A percentile compares a stretch with the other conserved stretches of the same genome.
Conservation (phyloP, 2,329 filamentous ascomycete genomes). For the Fusarium phyllophilum region DNA sequence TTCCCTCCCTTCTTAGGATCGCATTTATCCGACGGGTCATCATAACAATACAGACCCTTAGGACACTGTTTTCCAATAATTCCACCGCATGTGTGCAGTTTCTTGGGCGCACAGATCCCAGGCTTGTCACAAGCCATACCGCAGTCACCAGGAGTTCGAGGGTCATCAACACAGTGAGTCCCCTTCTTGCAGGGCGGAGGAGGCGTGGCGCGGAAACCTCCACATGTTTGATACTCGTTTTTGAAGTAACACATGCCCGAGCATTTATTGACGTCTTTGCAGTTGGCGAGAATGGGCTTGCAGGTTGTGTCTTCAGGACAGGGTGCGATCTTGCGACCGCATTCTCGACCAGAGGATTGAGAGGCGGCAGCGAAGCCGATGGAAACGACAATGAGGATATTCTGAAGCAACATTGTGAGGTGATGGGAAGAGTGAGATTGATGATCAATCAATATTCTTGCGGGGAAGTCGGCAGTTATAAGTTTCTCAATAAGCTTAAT, state of each 20-base stretch:
- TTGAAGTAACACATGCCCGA: conserved; percentile 44
- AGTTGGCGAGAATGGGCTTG: conserved; percentile 34
- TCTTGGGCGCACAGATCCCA: conserved; percentile 48
- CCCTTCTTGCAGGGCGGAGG: conserved; percentile 38
- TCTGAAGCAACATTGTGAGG: conserved; percentile 38
- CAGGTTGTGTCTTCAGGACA: conserved; percentile 44
- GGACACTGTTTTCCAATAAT: conserved; percentile 44
- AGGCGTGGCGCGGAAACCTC: conserved; percentile 44
- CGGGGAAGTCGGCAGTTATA: conserved; percentile 1
- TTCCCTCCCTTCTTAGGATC: conserved; percentile 43
- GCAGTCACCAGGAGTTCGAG: conserved; percentile 43
- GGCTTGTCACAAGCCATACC: conserved; percentile 50
- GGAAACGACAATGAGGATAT: conserved; percentile 29
- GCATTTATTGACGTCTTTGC: conserved; percentile 45
- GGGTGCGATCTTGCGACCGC: conserved; percentile 46
- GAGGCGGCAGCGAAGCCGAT: conserved; percentile 32
- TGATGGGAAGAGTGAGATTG: not conserved
- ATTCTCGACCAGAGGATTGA: conserved; percentile 25
- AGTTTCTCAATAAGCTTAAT: conserved; percentile 7
- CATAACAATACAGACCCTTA: conserved; percentile 44
- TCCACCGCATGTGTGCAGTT: conserved; percentile 39
- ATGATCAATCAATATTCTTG: not conserved
- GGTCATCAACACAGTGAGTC: conserved; percentile 48
- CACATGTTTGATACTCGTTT: conserved; percentile 48
- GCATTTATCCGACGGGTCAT: conserved; percentile 43